Conservation (phyloP, 768 basidiomycete species). For the Russula griseocarnosa region DNA sequence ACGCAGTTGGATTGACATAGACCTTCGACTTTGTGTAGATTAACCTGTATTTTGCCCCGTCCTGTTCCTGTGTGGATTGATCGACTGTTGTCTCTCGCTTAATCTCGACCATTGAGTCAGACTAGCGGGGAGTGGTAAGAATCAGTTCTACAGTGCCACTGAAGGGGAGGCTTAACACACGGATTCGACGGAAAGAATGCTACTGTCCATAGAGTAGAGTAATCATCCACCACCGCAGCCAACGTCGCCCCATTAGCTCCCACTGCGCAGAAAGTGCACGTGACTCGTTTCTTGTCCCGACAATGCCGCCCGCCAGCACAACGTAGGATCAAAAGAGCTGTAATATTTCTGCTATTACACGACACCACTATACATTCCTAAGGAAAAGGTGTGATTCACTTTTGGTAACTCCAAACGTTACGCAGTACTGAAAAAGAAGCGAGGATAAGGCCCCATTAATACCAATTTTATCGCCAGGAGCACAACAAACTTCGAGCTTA, state of each 20-base stretch:
- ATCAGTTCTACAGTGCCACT: neutral
- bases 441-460: slow-evolving; percentile 11
- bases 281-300: neutral
- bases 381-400: slow-evolving; percentile 48
- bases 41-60: slow-evolving; percentile 64
- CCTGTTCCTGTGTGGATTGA: slow-evolving; percentile 36
- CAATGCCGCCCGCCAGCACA: too few relatives aligned
- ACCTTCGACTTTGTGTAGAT: slow-evolving; percentile 93
- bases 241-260: neutral
- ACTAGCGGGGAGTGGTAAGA: slow-evolving; percentile 32
- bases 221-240: neutral
- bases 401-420: slow-evolving; percentile 94
- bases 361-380: slow-evolving; percentile 10
- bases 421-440: slow-evolving; percentile 67
- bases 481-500: slow-evolving; percentile 46
- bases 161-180: slow-evolving; percentile 10
- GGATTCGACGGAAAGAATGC: slow-evolving; percentile 11
- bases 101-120: slow-evolving; percentile 73
- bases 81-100: slow-evolving; percentile 39
- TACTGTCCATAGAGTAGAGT: slow-evolving; percentile 5
- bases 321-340: neutral
- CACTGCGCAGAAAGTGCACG: neutral
- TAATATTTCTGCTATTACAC: slow-evolving; percentile 18
- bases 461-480: neutral
- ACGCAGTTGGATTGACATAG: slow-evolving; percentile 91